Evolutionary conservation across 495 filamentous ascomycete genomes (phyloP).

Genomic region (Sordaria brevicollis): DNA sequence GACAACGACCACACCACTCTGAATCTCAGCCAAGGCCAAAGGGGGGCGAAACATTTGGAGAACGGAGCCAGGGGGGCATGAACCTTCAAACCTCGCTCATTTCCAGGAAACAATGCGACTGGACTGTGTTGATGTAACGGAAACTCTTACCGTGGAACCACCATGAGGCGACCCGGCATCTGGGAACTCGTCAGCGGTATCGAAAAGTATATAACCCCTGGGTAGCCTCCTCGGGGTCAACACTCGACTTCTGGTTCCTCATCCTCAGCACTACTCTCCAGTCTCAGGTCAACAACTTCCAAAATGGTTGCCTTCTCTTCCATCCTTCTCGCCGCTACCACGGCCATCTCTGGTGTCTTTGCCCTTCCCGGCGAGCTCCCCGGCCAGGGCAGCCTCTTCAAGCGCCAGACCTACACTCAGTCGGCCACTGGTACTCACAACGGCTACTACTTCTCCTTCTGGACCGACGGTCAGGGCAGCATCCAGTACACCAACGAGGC

Average conservation of each 20-base stretch:
- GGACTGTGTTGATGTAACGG: not conserved
- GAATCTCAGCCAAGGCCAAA: not conserved
- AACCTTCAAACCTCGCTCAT: not conserved
- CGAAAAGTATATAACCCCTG: not conserved
- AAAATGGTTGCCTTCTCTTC: constrained; percentile 39
- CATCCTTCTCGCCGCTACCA: constrained; percentile 28
- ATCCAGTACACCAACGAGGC: constrained; percentile 48
- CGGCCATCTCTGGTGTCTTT: constrained; percentile 21
- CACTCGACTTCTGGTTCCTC: not conserved
- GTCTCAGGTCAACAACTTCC: not conserved
- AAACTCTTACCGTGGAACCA: not conserved
- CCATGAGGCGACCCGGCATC: not conserved
- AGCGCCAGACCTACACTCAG: constrained; percentile 21
- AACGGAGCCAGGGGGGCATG: not conserved
- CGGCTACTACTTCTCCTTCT: constrained; percentile 54
- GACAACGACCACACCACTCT: not conserved
- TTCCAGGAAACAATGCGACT: not conserved
- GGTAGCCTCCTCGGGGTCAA: not conserved
- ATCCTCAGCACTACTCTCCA: not conserved
- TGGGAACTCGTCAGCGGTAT: not conserved
- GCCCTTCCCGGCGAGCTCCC: constrained; percentile 32
- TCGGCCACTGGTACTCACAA: constrained; percentile 43
- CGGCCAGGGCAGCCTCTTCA: constrained; percentile 18
- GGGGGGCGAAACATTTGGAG: not conserved
- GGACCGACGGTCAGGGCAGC: constrained; percentile 44